A percentile compares a stretch with the other conserved stretches of the same genome.
phyloP scores from a whole-genome alignment of 2,329 filamentous ascomycete genomes.

The Penicillium sp. region DNA sequence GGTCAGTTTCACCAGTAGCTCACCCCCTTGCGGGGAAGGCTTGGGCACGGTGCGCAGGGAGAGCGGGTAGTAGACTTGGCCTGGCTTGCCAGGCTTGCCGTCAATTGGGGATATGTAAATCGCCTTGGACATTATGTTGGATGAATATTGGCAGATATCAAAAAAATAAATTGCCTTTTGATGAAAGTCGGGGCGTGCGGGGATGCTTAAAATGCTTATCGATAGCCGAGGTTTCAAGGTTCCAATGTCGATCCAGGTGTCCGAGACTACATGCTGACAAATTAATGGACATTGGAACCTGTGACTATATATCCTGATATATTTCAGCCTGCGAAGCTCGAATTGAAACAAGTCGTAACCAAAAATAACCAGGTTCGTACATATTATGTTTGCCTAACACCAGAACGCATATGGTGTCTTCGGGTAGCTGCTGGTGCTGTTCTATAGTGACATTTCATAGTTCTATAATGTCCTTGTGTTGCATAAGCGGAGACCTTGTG shows the following conservation, averaged over 20 bases:
- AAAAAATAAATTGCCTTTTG: neutral
- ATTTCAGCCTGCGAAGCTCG: neutral
- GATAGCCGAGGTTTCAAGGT: neutral
- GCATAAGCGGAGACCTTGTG: too few species aligned
- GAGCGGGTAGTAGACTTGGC: constrained; percentile 67
- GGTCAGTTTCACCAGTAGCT: constrained; percentile 72
- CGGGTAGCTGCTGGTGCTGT: neutral
- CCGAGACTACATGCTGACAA: neutral
- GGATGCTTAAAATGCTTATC: constrained; percentile 1
- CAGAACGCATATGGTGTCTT: neutral
- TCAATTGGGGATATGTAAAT: constrained; percentile 53
- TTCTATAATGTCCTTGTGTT: neutral
- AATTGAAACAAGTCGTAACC: neutral
- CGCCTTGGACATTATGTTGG: constrained; percentile 41
- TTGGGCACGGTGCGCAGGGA: constrained; percentile 59
- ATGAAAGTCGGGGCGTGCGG: neutral
- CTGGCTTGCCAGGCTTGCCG: constrained; percentile 67
- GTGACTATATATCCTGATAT: neutral
- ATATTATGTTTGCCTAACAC: neutral
- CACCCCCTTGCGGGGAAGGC: constrained; percentile 60
- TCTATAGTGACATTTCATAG: neutral
- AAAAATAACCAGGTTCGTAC: neutral
- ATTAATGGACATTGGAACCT: neutral
- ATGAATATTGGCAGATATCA: neutral
- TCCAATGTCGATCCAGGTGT: neutral